These are phyloP conservation scores for Polytrichum formosum DNA, from an alignment of 225 moss, liverwort and hornwort species.

Conservation along the genomic window DNA sequence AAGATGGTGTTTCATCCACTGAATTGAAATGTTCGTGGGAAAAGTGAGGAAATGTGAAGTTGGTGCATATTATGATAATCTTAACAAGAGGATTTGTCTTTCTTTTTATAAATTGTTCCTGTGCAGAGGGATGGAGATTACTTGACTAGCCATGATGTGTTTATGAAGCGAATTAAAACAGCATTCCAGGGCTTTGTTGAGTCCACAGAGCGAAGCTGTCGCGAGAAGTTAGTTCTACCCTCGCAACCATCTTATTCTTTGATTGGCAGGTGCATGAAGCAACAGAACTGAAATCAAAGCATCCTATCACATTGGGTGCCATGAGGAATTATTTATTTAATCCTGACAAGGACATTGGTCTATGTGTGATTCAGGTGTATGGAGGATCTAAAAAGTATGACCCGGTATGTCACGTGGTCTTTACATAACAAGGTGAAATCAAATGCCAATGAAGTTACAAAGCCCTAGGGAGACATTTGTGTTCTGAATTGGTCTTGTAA, in stretches of 20 bases:
- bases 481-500: no score
- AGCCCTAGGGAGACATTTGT: neutral
- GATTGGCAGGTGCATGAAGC: neutral
- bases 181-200: slow-evolving; percentile 93
- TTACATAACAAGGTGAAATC: slow-evolving; percentile 83
- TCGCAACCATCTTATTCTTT: neutral
- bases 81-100: no score
- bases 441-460: neutral
- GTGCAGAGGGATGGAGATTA: slow-evolving; percentile 93
- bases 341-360: neutral
- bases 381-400: slow-evolving; percentile 95
- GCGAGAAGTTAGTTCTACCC: slow-evolving; percentile 41
- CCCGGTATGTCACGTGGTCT: slow-evolving; percentile 98
- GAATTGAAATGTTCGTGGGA: no score
- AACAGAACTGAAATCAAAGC: neutral
- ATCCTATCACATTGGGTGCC: neutral
- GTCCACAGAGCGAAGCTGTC: slow-evolving; percentile 83
- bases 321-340: no score
- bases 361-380: slow-evolving; percentile 64
- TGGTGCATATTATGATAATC: no score
- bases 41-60: no score
- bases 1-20: no score
- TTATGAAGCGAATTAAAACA: slow-evolving; percentile 77
- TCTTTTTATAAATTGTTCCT: no score
- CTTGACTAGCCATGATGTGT: slow-evolving; percentile 77